These are phyloP conservation scores for Ustilaginoidea virens DNA, from an alignment of 2,329 filamentous ascomycete genomes.

Conservation along the genomic window DNA sequence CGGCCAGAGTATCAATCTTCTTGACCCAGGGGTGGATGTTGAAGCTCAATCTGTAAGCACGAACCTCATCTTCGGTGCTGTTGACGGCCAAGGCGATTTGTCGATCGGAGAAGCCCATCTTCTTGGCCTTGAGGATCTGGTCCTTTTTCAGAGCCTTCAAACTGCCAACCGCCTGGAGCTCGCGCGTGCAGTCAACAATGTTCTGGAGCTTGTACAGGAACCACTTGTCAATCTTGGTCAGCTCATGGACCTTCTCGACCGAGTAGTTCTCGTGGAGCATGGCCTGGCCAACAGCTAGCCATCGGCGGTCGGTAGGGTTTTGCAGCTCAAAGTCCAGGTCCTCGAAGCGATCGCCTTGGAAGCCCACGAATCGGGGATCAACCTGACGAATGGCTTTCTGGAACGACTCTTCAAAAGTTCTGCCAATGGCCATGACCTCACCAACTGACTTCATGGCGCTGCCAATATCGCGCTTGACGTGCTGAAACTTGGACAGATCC, in stretches of 20 bases:
- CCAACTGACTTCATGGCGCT: conserved; percentile 98
- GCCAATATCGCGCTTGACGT: conserved; percentile 93
- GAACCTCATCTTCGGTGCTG: conserved; percentile 78
- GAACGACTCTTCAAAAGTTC: conserved; percentile 97
- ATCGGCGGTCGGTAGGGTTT: conserved; percentile 91
- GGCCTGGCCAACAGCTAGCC: conserved; percentile 93
- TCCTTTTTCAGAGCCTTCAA: conserved; percentile 79
- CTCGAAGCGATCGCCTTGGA: conserved; percentile 91
- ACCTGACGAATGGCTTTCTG: conserved; percentile 98
- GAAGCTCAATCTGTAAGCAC: conserved; percentile 69
- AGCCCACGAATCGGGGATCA: conserved; percentile 79
- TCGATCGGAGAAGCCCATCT: conserved; percentile 91
- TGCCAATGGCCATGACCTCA: conserved; percentile 97
- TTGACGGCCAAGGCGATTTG: conserved; percentile 83
- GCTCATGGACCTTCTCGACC: conserved; percentile 78
- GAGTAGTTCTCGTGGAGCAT: conserved; percentile 96
- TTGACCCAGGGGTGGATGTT: conserved; percentile 93
- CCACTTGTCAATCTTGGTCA: conserved; percentile 99
- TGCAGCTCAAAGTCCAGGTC: conserved; percentile 78
- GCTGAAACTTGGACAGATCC: conserved; percentile 98
- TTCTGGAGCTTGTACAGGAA: conserved; percentile 98
- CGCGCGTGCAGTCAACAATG: conserved; percentile 78
- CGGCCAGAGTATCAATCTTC: conserved; percentile 94
- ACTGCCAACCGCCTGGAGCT: conserved; percentile 71
- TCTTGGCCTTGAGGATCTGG: conserved; percentile 81